Evolutionary conservation across 331 rosid species (phyloP), one percentile per base, ranked within the genome.

Genomic region (Pyrus hybrid): DNA sequence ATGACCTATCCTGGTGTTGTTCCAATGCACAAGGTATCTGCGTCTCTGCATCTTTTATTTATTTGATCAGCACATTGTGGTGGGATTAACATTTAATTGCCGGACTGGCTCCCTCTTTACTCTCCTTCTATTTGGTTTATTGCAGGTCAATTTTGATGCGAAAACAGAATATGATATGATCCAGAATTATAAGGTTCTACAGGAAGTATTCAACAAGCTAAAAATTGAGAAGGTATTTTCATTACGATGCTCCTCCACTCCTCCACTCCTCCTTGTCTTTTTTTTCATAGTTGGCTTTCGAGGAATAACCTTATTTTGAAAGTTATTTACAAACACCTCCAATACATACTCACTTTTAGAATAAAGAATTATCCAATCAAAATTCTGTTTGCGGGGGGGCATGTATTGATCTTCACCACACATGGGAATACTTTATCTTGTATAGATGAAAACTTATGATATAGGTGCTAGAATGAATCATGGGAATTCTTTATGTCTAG

Each of bases 121-220:
- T 79, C 12, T 37, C 9, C 73, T 56, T 67, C 28, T 2, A 56
- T 65, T 81, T 74, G 76, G 51, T 86, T 35, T 73, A 45, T 82
- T 79, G 26, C 79, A 95, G 99, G 98, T 95, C 78, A 91, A 95
- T 67, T 95, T 90, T 81, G 99, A 95, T 76, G 99, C 99, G 1
- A 95, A 91, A 83, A 75, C 96, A 33, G 99, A 95, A 78, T 95
- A 95, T 79, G 99, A 95, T 79, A 95, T 95, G 98, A 95, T 95
- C 84, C 98, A 95, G 77, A 95, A 95, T 74, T 95, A 95, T 80
- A 95, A 95, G 89, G 81, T 92, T 83, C 89, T 95, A 35, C 99
- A 95, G 85, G 99, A 95, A 11, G 99, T 89, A 30, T 90, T 95
- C 90, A 95, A 88, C 85, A 95, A 89, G 85, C 78, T 95, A 81